Evolutionary conservation across 495 filamentous ascomycete species (phyloP), one percentile per base, ranked within the genome.

Genomic region (Talaromyces stipitatus): DNA sequence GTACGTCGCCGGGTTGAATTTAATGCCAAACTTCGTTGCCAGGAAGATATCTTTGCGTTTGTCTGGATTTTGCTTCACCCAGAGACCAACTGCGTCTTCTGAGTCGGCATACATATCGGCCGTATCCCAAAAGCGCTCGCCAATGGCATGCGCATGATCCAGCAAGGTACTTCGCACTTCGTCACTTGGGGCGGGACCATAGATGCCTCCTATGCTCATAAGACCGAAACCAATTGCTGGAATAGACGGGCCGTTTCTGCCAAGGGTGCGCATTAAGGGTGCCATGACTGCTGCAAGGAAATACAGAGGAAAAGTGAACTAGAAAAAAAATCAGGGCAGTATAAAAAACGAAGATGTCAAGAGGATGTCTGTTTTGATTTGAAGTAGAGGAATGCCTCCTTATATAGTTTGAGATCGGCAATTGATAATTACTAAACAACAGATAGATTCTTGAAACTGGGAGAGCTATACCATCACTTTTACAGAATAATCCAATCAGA

Each of bases 11-110:
- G 63, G 61, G n/a, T 69, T 54, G 1, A 38, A 45, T 50, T 58
- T 32, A 18, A 67, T 59, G 4, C 71, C 81, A 55, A 84, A 84
- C 58, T 85, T 85, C 11, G 76, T 80, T 0, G 80, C 72, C 10
- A 85, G 66, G 65, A 85, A 84, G 56, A 85, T 81, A 8, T 82
- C 72, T 18, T 72, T 58, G 0, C 82, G 72, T 61, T 85, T 83
- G 16, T 77, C 78, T 64, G 79, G 36, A 3, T 75, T 77, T 5
- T 66, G 64, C 33, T 77, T 70, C 62, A 85, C 78, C 82, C 82
- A 86, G 63, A 78, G 74, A 0, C 77, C 81, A 11, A 84, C 67
- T 0, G 85, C 45, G 9, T 72, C 71, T 59, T 76, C 73, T 10
- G 58, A 69, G 51, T 76, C 71, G 6, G 8, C 38, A 36, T 73